phyloP scores from a whole-genome alignment of 805 yeast genomes.

The Ogataea degrootiae region DNA sequence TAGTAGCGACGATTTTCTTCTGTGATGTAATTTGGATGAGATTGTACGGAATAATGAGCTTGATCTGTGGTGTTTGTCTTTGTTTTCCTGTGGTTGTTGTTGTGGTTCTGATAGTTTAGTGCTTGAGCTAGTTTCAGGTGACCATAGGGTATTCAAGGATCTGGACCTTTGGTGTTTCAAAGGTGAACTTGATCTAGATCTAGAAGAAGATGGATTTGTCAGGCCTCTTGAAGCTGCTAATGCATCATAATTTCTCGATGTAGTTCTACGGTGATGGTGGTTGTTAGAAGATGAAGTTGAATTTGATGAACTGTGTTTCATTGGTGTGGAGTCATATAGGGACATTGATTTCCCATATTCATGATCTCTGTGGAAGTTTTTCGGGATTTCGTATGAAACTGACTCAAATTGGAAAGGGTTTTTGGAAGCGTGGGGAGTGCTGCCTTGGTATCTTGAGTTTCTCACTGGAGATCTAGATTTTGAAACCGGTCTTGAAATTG shows the following conservation, averaged over 20 bases:
- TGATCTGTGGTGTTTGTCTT: slow-evolving; percentile 18
- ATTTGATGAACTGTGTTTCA: slow-evolving; percentile 2
- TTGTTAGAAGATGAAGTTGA: background rate
- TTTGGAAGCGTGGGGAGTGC: background rate
- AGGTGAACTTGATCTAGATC: slow-evolving; percentile 12
- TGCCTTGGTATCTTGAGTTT: slow-evolving; percentile 7
- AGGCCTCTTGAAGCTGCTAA: background rate
- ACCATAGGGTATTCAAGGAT: background rate
- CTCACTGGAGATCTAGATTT: slow-evolving; percentile 26
- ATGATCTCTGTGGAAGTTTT: slow-evolving; percentile 22
- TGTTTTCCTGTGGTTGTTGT: background rate
- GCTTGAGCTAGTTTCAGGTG: background rate
- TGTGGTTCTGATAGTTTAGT: background rate
- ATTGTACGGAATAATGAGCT: slow-evolving; percentile 23
- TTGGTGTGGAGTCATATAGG: slow-evolving; percentile 7
- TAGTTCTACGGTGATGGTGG: background rate
- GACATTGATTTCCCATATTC: slow-evolving; percentile 16
- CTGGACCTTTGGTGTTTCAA: slow-evolving; percentile 2
- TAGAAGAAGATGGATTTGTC: background rate
- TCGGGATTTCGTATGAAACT: slow-evolving; percentile 29
- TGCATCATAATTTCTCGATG: background rate
- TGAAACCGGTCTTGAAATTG: slow-evolving; percentile 11
- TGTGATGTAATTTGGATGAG: slow-evolving; percentile 24
- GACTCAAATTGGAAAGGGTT: slow-evolving; percentile 32
- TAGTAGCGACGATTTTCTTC: slow-evolving; percentile 21